Evolutionary conservation across 2,329 filamentous ascomycete species (phyloP).

Genomic region (Rhytidhysteron rufulum): DNA sequence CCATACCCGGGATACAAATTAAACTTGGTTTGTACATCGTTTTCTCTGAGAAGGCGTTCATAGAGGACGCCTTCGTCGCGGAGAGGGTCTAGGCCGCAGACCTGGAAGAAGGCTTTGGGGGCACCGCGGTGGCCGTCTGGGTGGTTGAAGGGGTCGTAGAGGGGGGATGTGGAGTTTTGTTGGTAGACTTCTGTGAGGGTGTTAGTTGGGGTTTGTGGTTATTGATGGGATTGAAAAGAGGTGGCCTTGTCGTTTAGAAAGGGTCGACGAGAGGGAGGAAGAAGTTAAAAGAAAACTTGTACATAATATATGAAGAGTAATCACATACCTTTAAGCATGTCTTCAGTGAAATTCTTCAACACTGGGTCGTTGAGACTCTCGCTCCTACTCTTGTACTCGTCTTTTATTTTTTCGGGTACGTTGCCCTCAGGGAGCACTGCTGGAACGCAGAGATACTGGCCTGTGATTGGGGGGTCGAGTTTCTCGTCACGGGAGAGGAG

Average conservation of each 20-base stretch:
- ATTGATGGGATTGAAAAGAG: too few species aligned
- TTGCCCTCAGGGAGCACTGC: constrained; percentile 40
- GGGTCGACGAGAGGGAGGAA: constrained; percentile 13
- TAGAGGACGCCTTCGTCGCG: constrained; percentile 49
- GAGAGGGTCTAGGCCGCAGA: constrained; percentile 47
- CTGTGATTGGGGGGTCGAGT: constrained; percentile 42
- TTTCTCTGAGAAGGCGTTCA: constrained; percentile 36
- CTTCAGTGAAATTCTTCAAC: constrained; percentile 11
- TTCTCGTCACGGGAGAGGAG: constrained; percentile 41
- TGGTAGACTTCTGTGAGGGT: constrained; percentile 17
- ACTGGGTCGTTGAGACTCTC: constrained; percentile 20
- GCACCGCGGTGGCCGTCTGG: constrained; percentile 36
- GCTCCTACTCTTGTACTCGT: constrained; percentile 39
- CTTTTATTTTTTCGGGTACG: constrained; percentile 37
- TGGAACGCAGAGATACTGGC: constrained; percentile 45
- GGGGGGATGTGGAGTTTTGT: constrained; percentile 27
- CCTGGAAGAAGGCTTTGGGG: constrained; percentile 46
- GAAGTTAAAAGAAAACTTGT: constrained; percentile 7
- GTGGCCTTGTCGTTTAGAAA: too few species aligned
- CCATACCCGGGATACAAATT: constrained; percentile 41
- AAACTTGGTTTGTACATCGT: constrained; percentile 38
- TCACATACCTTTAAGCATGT: constrained; percentile 6
- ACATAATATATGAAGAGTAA: background rate
- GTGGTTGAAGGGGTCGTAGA: constrained; percentile 31
- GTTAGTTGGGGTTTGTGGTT: background rate